A percentile compares a stretch with the other conserved stretches of the same genome.
Conservation (phyloP, 2,329 filamentous ascomycete genomes). For the Cadophora sp. region DNA sequence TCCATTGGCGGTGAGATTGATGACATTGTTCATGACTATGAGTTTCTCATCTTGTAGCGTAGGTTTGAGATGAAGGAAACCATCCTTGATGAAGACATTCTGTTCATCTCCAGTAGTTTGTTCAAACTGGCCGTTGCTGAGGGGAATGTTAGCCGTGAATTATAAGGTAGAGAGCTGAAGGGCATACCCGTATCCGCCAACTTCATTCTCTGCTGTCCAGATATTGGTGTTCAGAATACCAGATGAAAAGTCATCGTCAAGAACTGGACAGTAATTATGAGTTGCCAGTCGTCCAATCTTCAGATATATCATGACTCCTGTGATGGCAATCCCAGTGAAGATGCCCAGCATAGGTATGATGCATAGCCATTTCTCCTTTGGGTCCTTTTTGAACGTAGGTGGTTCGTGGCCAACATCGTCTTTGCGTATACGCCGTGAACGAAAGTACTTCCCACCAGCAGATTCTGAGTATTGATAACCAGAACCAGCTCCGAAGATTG, state of each 20-base stretch:
- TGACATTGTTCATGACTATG: constrained; percentile 16
- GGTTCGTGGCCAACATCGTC: constrained; percentile 78
- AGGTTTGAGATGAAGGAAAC: constrained; percentile 22
- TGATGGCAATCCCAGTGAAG: constrained; percentile 69
- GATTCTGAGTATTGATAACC: constrained; percentile 32
- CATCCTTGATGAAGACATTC: constrained; percentile 27
- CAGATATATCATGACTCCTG: constrained; percentile 75
- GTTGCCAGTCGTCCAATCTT: constrained; percentile 72
- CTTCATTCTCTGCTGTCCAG: constrained; percentile 21
- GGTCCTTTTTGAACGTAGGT: constrained; percentile 67
- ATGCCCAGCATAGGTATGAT: constrained; percentile 77
- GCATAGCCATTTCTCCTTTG: constrained; percentile 81
- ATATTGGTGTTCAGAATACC: constrained; percentile 24
- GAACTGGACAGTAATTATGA: constrained; percentile 76
- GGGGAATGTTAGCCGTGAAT: background rate
- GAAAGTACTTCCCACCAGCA: constrained; percentile 62
- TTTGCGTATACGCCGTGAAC: constrained; percentile 74
- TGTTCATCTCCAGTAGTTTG: constrained; percentile 22
- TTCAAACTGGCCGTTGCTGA: constrained; percentile 26
- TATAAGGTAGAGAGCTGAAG: too few relatives aligned
- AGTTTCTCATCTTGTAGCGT: constrained; percentile 25
- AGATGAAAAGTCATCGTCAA: constrained; percentile 52
- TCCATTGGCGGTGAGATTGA: constrained; percentile 22
- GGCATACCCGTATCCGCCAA: constrained; percentile 26
- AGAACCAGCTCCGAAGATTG: constrained; percentile 29